Evolutionary conservation across 371 early-diverging fungal species (phyloP).

Genomic region (Syncephalastrum sp.): DNA sequence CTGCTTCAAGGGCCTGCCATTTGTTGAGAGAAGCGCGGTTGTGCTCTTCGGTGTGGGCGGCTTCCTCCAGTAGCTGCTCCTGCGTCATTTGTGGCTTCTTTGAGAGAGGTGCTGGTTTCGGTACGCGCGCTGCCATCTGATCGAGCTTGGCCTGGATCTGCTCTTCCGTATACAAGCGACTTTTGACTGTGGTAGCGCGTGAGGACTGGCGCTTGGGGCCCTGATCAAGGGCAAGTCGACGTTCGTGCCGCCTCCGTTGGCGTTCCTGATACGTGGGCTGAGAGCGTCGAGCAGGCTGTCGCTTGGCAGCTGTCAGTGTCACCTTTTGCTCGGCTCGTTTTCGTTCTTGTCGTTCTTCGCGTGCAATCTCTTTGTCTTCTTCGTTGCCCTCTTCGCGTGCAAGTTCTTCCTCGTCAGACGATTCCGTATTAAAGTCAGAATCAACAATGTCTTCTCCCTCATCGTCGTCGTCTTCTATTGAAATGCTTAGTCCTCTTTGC

Average conservation of each 20-base stretch:
- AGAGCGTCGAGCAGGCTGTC: constrained; percentile 15
- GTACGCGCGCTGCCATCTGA: no score
- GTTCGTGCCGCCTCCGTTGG: constrained; percentile 2
- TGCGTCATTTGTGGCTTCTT: constrained; percentile 43
- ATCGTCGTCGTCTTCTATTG: constrained; percentile 9
- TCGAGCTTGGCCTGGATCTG: constrained; percentile 28
- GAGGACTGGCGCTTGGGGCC: constrained; percentile 48
- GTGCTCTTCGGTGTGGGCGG: constrained; percentile 55
- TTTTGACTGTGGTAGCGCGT: constrained; percentile 53
- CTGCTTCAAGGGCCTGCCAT: constrained; percentile 59
- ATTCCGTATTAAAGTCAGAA: constrained; percentile 61
- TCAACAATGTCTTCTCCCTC: constrained; percentile 56
- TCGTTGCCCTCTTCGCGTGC: constrained; percentile 50
- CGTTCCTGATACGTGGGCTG: constrained; percentile 10
- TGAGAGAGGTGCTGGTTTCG: no score
- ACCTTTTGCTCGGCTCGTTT: neutral
- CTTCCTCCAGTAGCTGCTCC: constrained; percentile 60
- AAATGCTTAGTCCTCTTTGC: no score
- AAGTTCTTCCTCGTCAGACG: constrained; percentile 60
- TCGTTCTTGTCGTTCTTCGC: constrained; percentile 41
- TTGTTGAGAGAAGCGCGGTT: constrained; percentile 53
- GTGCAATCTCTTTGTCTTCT: constrained; percentile 43
- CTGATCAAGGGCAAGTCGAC: constrained; percentile 11
- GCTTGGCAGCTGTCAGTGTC: neutral
- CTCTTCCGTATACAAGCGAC: constrained; percentile 51